Evolutionary conservation across 2,329 filamentous ascomycete species (phyloP), one percentile per base, ranked within the genome.

Genomic region (Trichoderma sp.): DNA sequence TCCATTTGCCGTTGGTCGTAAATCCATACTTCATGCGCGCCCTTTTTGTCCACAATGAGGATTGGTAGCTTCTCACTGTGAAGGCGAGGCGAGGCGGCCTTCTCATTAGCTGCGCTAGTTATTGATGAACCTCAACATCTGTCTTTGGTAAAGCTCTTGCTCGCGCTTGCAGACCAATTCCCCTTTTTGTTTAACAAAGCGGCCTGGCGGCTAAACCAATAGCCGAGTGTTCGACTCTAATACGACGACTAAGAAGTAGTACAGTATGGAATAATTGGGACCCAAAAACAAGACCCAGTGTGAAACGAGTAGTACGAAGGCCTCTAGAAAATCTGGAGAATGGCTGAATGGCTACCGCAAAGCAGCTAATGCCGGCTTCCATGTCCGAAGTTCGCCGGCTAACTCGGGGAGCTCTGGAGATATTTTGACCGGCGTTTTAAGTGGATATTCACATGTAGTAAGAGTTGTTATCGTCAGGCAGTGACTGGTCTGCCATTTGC

Each of bases 161-260:
- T 31, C 11, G 11, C 53, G 59, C n/a, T 12, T 24, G 35, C 8
- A 66, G 8, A 16, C 4, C 38, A 63, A 63, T 53, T 29, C 71
- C 69, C 60, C 41, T 24, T 53, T 64, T 73, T 29, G 59, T 50
- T 50, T 18, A 38, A 64, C 56, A 5, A 16, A 9, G 21, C 71
- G 27, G 27, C 27, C 27, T 27, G 27, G 27, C 27, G 60, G 71
- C 71, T 73, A 73, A 73, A 56, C 59, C 60, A 73, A 73, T 65
- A 65, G 6, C 71, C 69, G 69, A 65, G 29, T 18, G 6, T 8
- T 65, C 35, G 35, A 16, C 35, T 38, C 35, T 38, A 38, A 38
- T 38, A 16, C 14, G 35, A 7, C 35, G 16, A 38, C 35, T 38
- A 38, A 38, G 27, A 27, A 27, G 27, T 27, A 27, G 27, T 27